Conservation (phyloP, 2,329 filamentous ascomycete species). For the Clarireedia homoeocarpa region DNA sequence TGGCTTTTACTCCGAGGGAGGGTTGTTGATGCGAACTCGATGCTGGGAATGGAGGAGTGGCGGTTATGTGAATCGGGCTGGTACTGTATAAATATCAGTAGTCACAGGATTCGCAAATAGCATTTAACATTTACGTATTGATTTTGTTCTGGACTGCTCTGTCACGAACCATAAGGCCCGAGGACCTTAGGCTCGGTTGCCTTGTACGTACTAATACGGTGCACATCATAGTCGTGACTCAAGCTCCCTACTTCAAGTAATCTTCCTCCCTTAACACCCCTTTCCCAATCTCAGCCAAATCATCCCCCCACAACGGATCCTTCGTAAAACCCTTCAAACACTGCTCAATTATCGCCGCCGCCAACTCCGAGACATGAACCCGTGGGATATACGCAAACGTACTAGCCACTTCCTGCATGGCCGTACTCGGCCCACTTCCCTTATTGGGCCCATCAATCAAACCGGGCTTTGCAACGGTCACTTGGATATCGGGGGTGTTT, state of each 20-base stretch:
- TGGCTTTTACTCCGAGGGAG: neutral
- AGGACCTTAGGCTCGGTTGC: too few species aligned
- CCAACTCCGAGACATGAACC: conserved; percentile 32
- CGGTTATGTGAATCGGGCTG: too few species aligned
- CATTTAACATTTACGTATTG: too few species aligned
- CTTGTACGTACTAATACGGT: too few species aligned
- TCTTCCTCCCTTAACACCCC: neutral
- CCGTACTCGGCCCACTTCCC: neutral
- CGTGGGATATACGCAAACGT: conserved; percentile 27
- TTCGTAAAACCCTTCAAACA: neutral
- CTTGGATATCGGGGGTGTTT: conserved; percentile 32
- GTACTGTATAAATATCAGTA: too few species aligned
- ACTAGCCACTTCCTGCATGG: conserved; percentile 16
- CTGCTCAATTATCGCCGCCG: conserved; percentile 38
- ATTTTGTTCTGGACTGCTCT: too few species aligned
- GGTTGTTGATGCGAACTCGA: too few species aligned
- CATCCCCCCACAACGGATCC: neutral
- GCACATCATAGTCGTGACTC: neutral
- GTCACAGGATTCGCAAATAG: too few species aligned
- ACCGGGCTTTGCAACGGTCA: conserved; percentile 35
- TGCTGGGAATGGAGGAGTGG: too few species aligned
- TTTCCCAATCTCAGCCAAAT: neutral
- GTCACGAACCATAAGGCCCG: too few species aligned
- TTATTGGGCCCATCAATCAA: conserved; percentile 31
- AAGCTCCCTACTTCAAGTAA: neutral